phyloP scores from a whole-genome alignment of 371 early-diverging fungal species.

The Actinomucor elegans region DNA sequence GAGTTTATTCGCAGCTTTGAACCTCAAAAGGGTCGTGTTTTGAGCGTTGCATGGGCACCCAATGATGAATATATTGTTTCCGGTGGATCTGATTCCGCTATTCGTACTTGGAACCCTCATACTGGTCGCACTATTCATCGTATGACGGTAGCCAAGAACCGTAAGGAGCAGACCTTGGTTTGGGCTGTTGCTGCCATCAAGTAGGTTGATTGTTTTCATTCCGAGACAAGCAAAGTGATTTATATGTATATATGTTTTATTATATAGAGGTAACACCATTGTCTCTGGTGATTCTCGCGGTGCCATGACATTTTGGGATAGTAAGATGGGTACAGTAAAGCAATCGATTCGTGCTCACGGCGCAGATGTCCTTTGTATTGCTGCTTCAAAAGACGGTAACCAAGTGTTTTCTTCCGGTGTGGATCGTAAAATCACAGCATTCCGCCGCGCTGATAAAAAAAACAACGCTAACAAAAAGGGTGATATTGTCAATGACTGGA shows the following conservation, averaged over 20 bases:
- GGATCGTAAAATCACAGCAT: slow-evolving; percentile 84
- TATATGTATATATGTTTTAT: background rate
- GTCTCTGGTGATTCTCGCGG: slow-evolving; percentile 93
- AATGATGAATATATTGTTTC: slow-evolving; percentile 73
- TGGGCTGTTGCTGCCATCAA: slow-evolving; percentile 58
- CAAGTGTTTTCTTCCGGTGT: slow-evolving; percentile 86
- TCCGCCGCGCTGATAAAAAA: slow-evolving; percentile 45
- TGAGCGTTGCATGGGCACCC: slow-evolving; percentile 85
- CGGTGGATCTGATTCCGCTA: slow-evolving; percentile 82
- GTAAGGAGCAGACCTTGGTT: slow-evolving; percentile 60
- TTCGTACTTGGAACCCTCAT: slow-evolving; percentile 72
- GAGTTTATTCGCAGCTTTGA: slow-evolving; percentile 72
- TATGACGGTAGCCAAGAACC: slow-evolving; percentile 73
- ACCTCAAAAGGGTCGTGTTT: slow-evolving; percentile 70
- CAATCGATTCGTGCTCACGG: slow-evolving; percentile 74
- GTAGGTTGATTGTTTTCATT: slow-evolving; percentile 24
- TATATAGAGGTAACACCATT: slow-evolving; percentile 63
- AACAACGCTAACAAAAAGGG: slow-evolving; percentile 13
- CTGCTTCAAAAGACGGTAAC: slow-evolving; percentile 60
- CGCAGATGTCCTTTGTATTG: slow-evolving; percentile 89
- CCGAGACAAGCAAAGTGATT: background rate
- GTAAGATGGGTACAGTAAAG: slow-evolving; percentile 62
- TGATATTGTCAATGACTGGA: slow-evolving; percentile 55
- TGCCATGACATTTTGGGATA: slow-evolving; percentile 87
- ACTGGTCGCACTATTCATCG: slow-evolving; percentile 61